Conservation (phyloP, 1,284 basidiomycete genomes). For the Tremellales sp. region DNA sequence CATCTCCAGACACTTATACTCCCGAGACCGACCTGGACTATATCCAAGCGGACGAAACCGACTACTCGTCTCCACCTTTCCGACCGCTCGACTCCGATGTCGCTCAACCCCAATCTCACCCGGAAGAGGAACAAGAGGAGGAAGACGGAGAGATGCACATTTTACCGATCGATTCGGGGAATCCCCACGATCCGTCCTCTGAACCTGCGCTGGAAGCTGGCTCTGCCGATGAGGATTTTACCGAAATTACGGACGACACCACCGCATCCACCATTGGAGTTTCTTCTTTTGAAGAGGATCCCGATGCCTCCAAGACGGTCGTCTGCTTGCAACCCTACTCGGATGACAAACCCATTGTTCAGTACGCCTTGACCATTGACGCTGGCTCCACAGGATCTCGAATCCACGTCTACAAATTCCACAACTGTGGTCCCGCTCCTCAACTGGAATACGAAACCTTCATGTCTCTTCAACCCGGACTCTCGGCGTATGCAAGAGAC, state of each 20-base stretch:
- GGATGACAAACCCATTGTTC: conserved; percentile 59
- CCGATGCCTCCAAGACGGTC: conserved; percentile 37
- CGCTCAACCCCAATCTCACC: conserved; percentile 10
- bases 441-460: conserved; percentile 92
- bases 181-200: conserved; percentile 28
- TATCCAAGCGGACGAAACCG: conserved; percentile 23
- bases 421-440: conserved; percentile 77
- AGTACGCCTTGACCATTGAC: conserved; percentile 96
- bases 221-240: conserved; percentile 30
- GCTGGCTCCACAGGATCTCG: conserved; percentile 96
- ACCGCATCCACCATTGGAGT: conserved; percentile 21
- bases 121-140: conserved; percentile 17
- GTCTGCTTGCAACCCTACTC: conserved; percentile 61
- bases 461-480: conserved; percentile 73
- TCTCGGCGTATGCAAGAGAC: conserved; percentile 63
- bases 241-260: conserved; percentile 10
- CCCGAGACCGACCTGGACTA: conserved; percentile 25
- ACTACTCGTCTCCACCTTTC: conserved; percentile 44
- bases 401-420: conserved; percentile 97
- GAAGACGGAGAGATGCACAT: conserved; percentile 28
- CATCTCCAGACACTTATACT: conserved; percentile 32
- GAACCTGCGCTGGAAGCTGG: conserved; percentile 21
- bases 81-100: conserved; percentile 27
- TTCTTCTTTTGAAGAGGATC: conserved; percentile 45
- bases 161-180: conserved; percentile 22